Percentiles rank a stretch among this genome's conserved stretches.
Evolutionary conservation across 371 early-diverging fungal genomes (phyloP).

Genomic region (Conidiobolus incongruus): DNA sequence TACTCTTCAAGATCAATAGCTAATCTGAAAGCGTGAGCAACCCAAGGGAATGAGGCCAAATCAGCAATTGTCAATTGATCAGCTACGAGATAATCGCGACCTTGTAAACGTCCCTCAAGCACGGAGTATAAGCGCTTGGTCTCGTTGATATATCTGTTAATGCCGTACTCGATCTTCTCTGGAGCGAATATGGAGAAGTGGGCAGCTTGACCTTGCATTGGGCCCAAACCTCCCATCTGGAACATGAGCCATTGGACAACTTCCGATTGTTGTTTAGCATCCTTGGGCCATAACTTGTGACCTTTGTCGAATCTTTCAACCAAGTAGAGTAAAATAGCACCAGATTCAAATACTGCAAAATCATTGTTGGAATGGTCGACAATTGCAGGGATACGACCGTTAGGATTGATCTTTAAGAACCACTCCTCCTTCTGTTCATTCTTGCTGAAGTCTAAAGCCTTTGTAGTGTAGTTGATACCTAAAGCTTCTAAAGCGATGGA

Average conservation of each 20-base stretch:
- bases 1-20: neutral
- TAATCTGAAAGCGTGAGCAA: neutral
- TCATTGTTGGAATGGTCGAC: conserved; percentile 14
- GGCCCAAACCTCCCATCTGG: conserved; percentile 18
- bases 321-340: too few relatives aligned
- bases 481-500: conserved; percentile 16
- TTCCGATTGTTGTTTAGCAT: conserved; percentile 13
- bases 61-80: conserved; percentile 7
- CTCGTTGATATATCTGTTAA: neutral
- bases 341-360: too few relatives aligned
- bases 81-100: conserved; percentile 4
- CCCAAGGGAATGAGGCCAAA: conserved; percentile 4
- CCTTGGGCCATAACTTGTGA: conserved; percentile 13
- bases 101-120: neutral
- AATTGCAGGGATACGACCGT: conserved; percentile 18
- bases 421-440: conserved; percentile 21
- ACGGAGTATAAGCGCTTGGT: too few relatives aligned
- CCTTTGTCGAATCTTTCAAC: conserved; percentile 20
- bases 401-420: conserved; percentile 26
- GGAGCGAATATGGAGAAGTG: neutral
- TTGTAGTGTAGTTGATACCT: conserved; percentile 8
- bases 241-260: conserved; percentile 17
- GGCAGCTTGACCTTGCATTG: conserved; percentile 2
- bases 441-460: conserved; percentile 8
- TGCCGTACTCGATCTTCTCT: conserved; percentile 1